Base-by-base conservation (phyloP, 805 yeast genomes). In the Tetrapisispora arboricola region DNA sequence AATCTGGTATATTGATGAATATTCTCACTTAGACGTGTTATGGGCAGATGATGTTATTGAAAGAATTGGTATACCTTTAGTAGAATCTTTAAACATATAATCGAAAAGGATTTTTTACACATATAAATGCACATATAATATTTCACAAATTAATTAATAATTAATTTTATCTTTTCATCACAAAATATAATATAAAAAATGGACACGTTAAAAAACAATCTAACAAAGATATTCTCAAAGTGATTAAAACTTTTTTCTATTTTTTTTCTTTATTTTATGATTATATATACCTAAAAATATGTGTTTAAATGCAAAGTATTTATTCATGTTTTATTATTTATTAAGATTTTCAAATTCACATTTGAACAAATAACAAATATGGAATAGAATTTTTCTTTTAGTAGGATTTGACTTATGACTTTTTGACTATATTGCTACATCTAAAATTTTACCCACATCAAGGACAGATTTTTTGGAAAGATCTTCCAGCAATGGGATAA, bases 1-100 rank as follows among this genome's bases (percentile, higher is more conserved):
- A 20, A 55, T 58, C 28, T 55, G 62, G 49, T 51, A 49, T 19
- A 49, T 90, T 4, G 72, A 74, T 0, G 71, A 69, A 4, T 90
- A 90, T 58, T 76, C 88, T 17, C 98, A 90, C 60, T 64, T 90
- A 29, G 98, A 90, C 60, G 94, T 87, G 1, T 65, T 88, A n/a
- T 90, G 98, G 98, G 90, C 96, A 0, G 76, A 73, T 49, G 87
- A 84, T 54, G 78, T 78, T 1, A 67, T 74, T 16, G 76, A 75
- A 3, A 71, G 67, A 33, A 72, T 90, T 13, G 95, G 92, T 0
- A 60, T 58, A 37, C 68, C 66, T n/a, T 48, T 73, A 27, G 42
- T 67, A 4, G 49, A 55, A 6, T 68, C 66, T 42, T 44, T 71
- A 38, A 32, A 30, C n/a, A 6, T 32, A n/a, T 22, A 22, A 32